These are phyloP conservation scores for Colletotrichum abscissum DNA, from an alignment of 2,329 filamentous ascomycete species.

Conservation along the genomic window DNA sequence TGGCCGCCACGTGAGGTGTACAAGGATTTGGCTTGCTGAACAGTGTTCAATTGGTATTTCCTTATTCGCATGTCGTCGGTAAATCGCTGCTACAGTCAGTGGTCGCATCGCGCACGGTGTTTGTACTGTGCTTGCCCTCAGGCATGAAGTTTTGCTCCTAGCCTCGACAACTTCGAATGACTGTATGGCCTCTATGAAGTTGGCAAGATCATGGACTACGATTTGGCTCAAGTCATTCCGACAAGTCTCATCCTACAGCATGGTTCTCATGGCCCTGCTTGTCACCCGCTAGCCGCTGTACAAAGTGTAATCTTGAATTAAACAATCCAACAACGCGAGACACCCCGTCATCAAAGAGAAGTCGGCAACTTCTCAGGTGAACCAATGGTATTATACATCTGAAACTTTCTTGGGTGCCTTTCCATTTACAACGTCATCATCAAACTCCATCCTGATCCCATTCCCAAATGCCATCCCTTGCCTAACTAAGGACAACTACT, in stretches of 20 bases:
- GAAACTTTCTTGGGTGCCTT: conserved; percentile 4
- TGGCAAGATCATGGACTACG: background rate
- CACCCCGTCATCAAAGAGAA: background rate
- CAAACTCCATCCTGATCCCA: background rate
- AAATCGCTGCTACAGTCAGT: background rate
- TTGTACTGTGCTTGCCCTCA: background rate
- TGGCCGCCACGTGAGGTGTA: background rate
- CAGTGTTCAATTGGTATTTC: background rate
- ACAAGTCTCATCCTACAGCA: background rate
- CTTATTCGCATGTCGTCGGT: background rate
- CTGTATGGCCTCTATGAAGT: background rate
- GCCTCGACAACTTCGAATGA: background rate
- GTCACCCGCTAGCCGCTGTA: background rate
- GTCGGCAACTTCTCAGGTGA: background rate
- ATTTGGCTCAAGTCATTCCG: background rate
- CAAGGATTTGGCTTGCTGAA: background rate
- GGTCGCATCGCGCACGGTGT: background rate
- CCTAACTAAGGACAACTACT: background rate
- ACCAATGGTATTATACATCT: conserved; percentile 16
- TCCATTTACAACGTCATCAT: conserved; percentile 18
- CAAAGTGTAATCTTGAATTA: background rate
- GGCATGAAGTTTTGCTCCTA: background rate
- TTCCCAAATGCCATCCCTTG: background rate
- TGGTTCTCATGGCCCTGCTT: too few species aligned
- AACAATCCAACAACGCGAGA: background rate